A percentile compares a stretch with the other conserved stretches of the same genome.
phyloP scores from a whole-genome alignment of 345 rosid genomes.

The Adansonia digitata region DNA sequence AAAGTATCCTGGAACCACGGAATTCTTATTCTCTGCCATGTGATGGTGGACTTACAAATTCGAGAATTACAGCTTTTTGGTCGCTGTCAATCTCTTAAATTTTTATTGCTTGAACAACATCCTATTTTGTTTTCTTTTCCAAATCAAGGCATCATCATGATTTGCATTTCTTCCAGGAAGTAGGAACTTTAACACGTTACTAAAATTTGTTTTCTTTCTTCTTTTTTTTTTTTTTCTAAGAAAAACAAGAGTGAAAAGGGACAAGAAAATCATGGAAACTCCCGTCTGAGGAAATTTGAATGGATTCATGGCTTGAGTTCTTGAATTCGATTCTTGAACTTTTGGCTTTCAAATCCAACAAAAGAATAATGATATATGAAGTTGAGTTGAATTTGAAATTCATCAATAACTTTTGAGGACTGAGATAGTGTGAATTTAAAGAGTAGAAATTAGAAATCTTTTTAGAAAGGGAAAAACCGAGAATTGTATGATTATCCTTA shows the following conservation, averaged over 20 bases:
- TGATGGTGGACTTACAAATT: slow-evolving; percentile 3
- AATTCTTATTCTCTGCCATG: neutral
- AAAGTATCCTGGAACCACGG: neutral
- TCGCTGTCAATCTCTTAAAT: neutral
- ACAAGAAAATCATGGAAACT: neutral
- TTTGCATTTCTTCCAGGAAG: neutral
- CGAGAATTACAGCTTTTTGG: neutral
- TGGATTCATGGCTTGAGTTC: neutral
- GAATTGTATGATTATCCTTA: too few relatives aligned
- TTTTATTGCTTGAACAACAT: neutral
- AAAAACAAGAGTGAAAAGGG: neutral
- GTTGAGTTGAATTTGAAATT: too few relatives aligned
- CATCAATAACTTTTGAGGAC: too few relatives aligned
- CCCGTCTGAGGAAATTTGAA: neutral
- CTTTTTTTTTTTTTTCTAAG: neutral
- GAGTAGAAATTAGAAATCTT: too few relatives aligned
- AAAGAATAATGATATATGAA: too few relatives aligned
- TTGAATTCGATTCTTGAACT: neutral
- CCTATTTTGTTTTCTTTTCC: neutral
- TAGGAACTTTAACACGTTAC: neutral
- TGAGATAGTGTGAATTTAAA: too few relatives aligned
- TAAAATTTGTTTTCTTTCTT: neutral
- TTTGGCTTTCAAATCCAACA: neutral
- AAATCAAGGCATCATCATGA: neutral
- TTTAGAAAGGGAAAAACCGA: too few relatives aligned